Evolutionary conservation across 108 stramenopile species (phyloP), one percentile per base, ranked within the genome.

Genomic region (Skeletonema potamos): DNA sequence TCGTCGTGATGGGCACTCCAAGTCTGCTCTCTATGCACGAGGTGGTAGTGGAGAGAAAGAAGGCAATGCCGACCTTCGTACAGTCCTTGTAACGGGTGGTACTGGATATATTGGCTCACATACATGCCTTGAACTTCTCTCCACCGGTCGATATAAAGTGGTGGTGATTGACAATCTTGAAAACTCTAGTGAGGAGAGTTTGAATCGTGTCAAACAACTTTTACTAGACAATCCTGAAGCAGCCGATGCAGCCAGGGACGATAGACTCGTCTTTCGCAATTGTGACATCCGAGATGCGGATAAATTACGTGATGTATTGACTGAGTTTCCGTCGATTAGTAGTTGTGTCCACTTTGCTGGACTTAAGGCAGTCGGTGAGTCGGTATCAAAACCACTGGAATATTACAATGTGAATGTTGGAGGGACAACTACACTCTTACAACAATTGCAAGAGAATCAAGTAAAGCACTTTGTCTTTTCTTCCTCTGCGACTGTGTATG

Each of bases 271-370:
- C 48, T 93, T 91, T 81, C 94, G 92, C 22, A 76, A 90, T 46
- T 87, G 87, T 43, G 92, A 93, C 74, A 86, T 92, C 57, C 83
- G 90, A 27, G 91, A 93, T 71, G 69, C 66, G 28, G 64, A 64
- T 9, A 60, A 76, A 28, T 64, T 92, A 17, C 27, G 65, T 17
- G 24, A 62, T 29, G 78, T 94, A 10, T 54, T 95, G 29, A 76
- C 85, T 6, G 87, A 98, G 73, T 96, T 91, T 70, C 88, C 92
- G 29, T 76, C 84, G 12, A 94, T 97, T 66, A 74, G 87, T 71
- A 89, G 89, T 4, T 98, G 97, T 82, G 85, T 99, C 28, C 99
- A 99, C 69, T 99, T 99, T 84, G 99, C 99, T n/a, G 99, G 97
- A 0, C 83, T 99, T 34, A 99, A 99, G 79, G 98, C 97, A 0